A percentile compares a stretch with the other conserved stretches of the same genome.
Evolutionary conservation across 352 stramenopile species (phyloP).

Genomic region (Globisporangium uncinulatum): DNA sequence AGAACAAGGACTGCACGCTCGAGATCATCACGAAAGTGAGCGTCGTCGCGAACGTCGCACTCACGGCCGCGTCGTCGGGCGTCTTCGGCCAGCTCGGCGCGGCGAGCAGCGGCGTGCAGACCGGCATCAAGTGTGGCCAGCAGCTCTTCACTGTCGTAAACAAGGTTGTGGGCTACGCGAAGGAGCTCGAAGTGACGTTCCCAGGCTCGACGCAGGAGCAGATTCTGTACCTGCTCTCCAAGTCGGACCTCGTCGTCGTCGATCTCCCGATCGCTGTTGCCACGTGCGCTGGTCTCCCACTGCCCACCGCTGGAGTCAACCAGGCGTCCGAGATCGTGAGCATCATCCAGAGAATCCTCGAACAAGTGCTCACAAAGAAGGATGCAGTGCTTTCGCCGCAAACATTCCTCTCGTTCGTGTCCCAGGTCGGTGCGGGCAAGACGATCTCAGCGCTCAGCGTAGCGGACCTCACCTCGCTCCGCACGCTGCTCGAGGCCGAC

Average conservation of each 20-base stretch:
- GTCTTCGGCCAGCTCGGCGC: constrained; percentile 43
- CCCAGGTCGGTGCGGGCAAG: constrained; percentile 1
- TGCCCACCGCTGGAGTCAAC: constrained; percentile 1
- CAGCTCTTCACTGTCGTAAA: constrained; percentile 41
- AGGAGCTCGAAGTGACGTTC: constrained; percentile 25
- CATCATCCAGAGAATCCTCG: constrained; percentile 14
- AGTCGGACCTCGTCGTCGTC: constrained; percentile 47
- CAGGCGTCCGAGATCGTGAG: constrained; percentile 6
- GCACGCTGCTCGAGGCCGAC: constrained; percentile 8
- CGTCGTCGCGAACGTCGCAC: constrained; percentile 34
- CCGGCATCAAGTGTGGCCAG: constrained; percentile 38
- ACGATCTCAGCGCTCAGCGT: constrained; percentile 4
- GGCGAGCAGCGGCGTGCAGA: constrained; percentile 37
- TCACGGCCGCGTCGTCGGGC: constrained; percentile 47
- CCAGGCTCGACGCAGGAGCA: constrained; percentile 45
- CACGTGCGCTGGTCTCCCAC: constrained; percentile 31
- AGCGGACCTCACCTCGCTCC: neutral
- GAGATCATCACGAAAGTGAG: constrained; percentile 47
- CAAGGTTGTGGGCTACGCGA: constrained; percentile 35
- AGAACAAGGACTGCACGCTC: constrained; percentile 51
- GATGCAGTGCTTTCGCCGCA: constrained; percentile 24
- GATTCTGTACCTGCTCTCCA: constrained; percentile 41
- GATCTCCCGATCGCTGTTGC: constrained; percentile 46
- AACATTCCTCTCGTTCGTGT: constrained; percentile 3
- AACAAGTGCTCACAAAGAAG: constrained; percentile 26